These are phyloP conservation scores for Capsella rubella DNA, from an alignment of 441 rosid genomes.

Conservation along the genomic window DNA sequence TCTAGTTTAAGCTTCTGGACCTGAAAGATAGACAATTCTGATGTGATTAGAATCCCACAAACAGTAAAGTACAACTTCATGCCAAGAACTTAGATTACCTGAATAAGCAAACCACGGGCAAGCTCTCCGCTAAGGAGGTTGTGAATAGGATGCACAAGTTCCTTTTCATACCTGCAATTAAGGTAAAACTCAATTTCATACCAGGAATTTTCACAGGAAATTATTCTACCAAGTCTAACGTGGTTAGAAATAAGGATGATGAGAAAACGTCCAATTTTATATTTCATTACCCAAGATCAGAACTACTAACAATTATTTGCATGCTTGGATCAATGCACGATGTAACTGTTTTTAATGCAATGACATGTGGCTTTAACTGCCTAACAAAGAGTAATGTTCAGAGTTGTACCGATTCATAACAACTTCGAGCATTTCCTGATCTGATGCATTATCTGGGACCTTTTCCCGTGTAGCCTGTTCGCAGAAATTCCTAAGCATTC, in stretches of 20 bases:
- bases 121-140: conserved; percentile 96
- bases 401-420: conserved; percentile 81
- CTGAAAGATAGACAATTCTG: conserved; percentile 56
- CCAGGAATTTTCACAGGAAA: conserved; percentile 27
- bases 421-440: conserved; percentile 90
- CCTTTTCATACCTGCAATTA: conserved; percentile 81
- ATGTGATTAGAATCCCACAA: conserved; percentile 37
- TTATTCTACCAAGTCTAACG: neutral
- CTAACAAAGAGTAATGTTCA: conserved; percentile 30
- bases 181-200: conserved; percentile 8
- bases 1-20: conserved; percentile 97
- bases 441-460: conserved; percentile 80
- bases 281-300: conserved; percentile 17
- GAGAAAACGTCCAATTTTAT: conserved; percentile 8
- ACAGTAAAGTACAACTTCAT: conserved; percentile 26
- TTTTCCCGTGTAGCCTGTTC: conserved; percentile 82
- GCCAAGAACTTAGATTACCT: conserved; percentile 57
- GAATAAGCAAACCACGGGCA: conserved; percentile 95
- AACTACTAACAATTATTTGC: conserved; percentile 16
- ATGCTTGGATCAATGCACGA: neutral
- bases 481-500: conserved; percentile 87
- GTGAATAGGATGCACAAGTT: conserved; percentile 83
- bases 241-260: neutral
- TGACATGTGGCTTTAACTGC: conserved; percentile 21
- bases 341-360: neutral